Conservation (phyloP, 1,139 yeast species). For the Geotrichum reessii region DNA sequence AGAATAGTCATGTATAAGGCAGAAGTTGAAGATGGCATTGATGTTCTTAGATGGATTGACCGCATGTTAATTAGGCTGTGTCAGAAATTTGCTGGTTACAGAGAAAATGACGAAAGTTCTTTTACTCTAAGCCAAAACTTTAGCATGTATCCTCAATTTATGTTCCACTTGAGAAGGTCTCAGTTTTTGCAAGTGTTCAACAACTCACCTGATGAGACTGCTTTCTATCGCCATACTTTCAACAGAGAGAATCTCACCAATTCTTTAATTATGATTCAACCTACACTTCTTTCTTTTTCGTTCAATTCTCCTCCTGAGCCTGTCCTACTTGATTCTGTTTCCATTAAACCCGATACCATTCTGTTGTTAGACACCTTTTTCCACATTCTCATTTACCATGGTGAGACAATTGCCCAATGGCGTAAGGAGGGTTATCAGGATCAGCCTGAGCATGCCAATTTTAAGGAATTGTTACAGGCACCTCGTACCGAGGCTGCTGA, state of each 20-base stretch:
- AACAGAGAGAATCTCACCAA: constrained; percentile 63
- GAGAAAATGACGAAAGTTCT: constrained; percentile 59
- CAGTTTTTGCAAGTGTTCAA: constrained; percentile 66
- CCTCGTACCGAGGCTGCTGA: constrained; percentile 70
- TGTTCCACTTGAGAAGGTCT: constrained; percentile 66
- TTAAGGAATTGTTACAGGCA: constrained; percentile 53
- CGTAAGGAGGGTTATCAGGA: constrained; percentile 63
- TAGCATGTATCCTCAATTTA: constrained; percentile 68
- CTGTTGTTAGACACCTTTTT: constrained; percentile 67
- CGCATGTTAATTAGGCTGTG: constrained; percentile 68
- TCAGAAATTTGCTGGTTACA: constrained; percentile 69
- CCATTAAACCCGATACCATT: constrained; percentile 56
- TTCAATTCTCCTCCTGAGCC: constrained; percentile 57
- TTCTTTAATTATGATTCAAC: constrained; percentile 69
- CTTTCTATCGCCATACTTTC: constrained; percentile 60
- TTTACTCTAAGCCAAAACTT: constrained; percentile 66
- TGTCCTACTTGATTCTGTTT: constrained; percentile 62
- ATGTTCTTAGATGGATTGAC: constrained; percentile 72
- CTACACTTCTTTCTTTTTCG: constrained; percentile 61
- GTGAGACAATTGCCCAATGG: constrained; percentile 65
- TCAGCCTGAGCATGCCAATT: constrained; percentile 55
- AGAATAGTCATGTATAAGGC: constrained; percentile 49
- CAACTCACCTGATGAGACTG: constrained; percentile 75
- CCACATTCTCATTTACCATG: constrained; percentile 67
- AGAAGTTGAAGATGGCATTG: constrained; percentile 46